Evolutionary conservation across 768 basidiomycete genomes (phyloP).

Genomic region (Boletus bicolor): DNA sequence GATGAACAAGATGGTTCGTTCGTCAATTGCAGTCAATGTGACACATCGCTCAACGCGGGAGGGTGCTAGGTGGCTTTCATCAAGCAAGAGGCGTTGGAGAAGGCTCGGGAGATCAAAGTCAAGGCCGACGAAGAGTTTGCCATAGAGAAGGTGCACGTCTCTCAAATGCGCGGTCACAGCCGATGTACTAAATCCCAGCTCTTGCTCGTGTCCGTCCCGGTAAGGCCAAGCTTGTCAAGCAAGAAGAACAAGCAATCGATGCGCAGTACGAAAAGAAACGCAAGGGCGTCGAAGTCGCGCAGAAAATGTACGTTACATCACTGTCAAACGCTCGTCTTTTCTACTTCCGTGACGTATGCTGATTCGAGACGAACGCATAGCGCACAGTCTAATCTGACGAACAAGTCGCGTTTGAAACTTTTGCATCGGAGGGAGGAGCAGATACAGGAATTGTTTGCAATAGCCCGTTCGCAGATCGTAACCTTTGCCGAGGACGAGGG

Average conservation of each 20-base stretch:
- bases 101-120: constrained; percentile 93
- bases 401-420: constrained; percentile 89
- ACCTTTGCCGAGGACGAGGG: constrained; percentile 60
- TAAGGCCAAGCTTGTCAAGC: constrained; percentile 95
- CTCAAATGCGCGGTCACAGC: neutral
- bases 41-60: constrained; percentile 1
- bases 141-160: constrained; percentile 81
- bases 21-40: neutral
- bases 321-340: neutral
- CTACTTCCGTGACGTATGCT: neutral
- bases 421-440: constrained; percentile 91
- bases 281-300: constrained; percentile 89
- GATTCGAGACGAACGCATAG: constrained; percentile 38
- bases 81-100: constrained; percentile 97
- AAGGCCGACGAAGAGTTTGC: constrained; percentile 99
- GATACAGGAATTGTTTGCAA: constrained; percentile 81
- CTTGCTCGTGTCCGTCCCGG: neutral
- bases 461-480: constrained; percentile 61
- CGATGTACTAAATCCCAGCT: neutral
- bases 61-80: constrained; percentile 85
- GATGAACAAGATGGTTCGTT: constrained; percentile 97
- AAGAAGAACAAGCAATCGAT: constrained; percentile 94
- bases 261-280: constrained; percentile 93
- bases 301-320: constrained; percentile 79
- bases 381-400: constrained; percentile 92